phyloP scores from a whole-genome alignment of 257 asterid species.

The Petunia secreta region DNA sequence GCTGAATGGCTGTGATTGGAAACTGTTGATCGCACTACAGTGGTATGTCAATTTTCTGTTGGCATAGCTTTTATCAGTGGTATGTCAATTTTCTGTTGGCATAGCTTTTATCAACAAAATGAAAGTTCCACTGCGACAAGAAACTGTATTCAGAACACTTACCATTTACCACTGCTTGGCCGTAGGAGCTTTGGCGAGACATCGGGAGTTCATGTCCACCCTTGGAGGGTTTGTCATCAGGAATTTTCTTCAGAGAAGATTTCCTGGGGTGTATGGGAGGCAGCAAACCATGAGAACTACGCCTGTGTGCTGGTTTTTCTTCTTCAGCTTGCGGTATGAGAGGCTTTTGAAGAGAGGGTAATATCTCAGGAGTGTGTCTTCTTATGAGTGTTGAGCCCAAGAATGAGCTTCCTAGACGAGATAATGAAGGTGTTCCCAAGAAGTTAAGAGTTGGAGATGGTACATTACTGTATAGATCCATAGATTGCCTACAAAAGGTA shows the following conservation, averaged over 20 bases:
- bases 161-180: slow-evolving; percentile 92
- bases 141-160: slow-evolving; percentile 21
- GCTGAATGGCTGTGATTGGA: neutral
- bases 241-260: slow-evolving; percentile 48
- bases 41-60: slow-evolving; percentile 10
- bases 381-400: slow-evolving; percentile 66
- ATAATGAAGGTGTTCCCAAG: slow-evolving; percentile 71
- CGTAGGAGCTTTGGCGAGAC: slow-evolving; percentile 66
- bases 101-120: slow-evolving; percentile 1
- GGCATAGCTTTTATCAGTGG: slow-evolving; percentile 14
- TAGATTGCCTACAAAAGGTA: slow-evolving; percentile 77
- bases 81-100: slow-evolving; percentile 14
- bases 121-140: neutral
- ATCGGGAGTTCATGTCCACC: slow-evolving; percentile 64
- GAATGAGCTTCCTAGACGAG: slow-evolving; percentile 79
- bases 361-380: slow-evolving; percentile 78
- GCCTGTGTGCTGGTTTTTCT: slow-evolving; percentile 52
- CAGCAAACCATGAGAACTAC: slow-evolving; percentile 65
- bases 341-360: slow-evolving; percentile 74
- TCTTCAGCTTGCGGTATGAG: slow-evolving; percentile 59
- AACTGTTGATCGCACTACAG: neutral
- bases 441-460: slow-evolving; percentile 86
- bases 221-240: slow-evolving; percentile 52
- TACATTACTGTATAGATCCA: slow-evolving; percentile 83
- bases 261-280: slow-evolving; percentile 67